These are phyloP conservation scores for Globisporangium camurandrum DNA, from an alignment of 352 stramenopile genomes.

Conservation along the genomic window DNA sequence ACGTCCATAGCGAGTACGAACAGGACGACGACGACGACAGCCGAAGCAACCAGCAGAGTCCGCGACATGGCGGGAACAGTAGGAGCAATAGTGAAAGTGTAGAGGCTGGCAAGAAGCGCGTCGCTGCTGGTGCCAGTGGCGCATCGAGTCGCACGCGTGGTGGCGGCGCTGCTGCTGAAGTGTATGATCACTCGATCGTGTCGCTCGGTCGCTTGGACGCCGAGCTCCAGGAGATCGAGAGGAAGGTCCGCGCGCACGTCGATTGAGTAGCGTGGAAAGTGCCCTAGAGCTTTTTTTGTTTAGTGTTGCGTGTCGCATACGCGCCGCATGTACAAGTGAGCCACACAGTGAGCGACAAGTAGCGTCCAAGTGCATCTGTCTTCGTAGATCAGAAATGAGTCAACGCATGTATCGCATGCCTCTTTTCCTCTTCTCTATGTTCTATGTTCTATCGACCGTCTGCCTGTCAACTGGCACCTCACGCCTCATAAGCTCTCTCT, in stretches of 20 bases:
- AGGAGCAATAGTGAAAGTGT: background rate
- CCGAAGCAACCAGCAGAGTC: constrained; percentile 2
- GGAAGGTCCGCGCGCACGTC: constrained; percentile 42
- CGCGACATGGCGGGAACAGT: background rate
- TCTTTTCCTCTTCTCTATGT: background rate
- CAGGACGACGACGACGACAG: background rate
- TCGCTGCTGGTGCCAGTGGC: constrained; percentile 4
- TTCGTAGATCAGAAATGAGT: background rate
- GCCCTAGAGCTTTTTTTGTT: too few species aligned
- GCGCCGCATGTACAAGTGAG: too few species aligned
- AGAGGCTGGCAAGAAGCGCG: background rate
- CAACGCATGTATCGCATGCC: background rate
- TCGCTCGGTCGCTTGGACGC: constrained; percentile 50
- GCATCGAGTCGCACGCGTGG: background rate
- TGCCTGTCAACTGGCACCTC: too few species aligned
- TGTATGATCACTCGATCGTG: constrained; percentile 43
- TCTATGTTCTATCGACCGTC: background rate
- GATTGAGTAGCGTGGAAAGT: constrained; percentile 15
- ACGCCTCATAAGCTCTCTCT: constrained; percentile 21
- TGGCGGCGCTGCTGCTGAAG: background rate
- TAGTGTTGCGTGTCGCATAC: too few species aligned
- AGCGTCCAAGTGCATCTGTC: constrained; percentile 1
- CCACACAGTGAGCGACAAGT: background rate
- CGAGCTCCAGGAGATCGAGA: constrained; percentile 66
- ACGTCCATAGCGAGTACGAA: too few species aligned